These are phyloP conservation scores for Phoma herbarum DNA, from an alignment of 2,329 filamentous ascomycete genomes.

Conservation along the genomic window DNA sequence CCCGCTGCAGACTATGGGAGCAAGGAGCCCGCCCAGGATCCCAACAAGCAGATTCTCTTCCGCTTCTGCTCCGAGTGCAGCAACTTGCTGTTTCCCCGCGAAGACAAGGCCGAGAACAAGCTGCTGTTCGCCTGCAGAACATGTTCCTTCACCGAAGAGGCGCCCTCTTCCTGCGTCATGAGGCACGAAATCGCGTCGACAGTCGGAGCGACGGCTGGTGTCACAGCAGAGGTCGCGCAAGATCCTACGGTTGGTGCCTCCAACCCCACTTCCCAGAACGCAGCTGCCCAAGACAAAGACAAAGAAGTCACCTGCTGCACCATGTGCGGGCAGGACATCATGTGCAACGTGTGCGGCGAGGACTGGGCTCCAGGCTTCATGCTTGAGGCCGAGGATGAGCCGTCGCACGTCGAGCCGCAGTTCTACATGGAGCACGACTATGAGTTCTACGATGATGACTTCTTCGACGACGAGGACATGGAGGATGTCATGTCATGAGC, in stretches of 20 bases:
- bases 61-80: conserved; percentile 95
- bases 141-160: conserved; percentile 89
- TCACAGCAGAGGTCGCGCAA: conserved; percentile 94
- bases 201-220: conserved; percentile 93
- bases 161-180: conserved; percentile 90
- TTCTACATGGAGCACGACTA: conserved; percentile 24
- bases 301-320: conserved; percentile 61
- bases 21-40: conserved; percentile 27
- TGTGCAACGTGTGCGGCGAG: conserved; percentile 62
- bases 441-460: conserved; percentile 34
- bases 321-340: conserved; percentile 66
- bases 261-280: conserved; percentile 42
- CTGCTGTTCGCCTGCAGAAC: conserved; percentile 97
- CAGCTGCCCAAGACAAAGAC: conserved; percentile 25
- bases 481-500: conserved; percentile 47
- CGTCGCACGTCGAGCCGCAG: conserved; percentile 35
- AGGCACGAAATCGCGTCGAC: conserved; percentile 92
- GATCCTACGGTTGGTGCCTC: conserved; percentile 93
- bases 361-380: conserved; percentile 55
- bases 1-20: conserved; percentile 39
- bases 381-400: conserved; percentile 55
- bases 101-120: conserved; percentile 82
- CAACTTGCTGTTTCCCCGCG: conserved; percentile 97
- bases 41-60: conserved; percentile 81
- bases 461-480: conserved; percentile 37